Percentiles rank a stretch among this genome's conserved stretches.
phyloP scores from a whole-genome alignment of 345 rosid genomes.

The Gossypium raimondii region DNA sequence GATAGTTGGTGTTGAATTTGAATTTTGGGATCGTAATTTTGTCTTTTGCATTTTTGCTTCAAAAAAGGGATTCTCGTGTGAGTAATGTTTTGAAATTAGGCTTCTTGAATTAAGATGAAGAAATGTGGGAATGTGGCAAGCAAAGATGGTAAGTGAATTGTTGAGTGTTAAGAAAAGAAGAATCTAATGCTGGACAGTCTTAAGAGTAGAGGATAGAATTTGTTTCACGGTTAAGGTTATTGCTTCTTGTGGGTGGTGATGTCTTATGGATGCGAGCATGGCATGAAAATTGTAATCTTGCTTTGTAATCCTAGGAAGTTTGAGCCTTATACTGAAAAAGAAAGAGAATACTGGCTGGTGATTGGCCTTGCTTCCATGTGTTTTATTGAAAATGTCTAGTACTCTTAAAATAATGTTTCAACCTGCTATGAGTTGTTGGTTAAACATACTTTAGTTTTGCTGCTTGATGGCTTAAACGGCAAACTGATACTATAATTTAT shows the following conservation, averaged over 20 bases:
- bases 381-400: neutral
- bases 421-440: neutral
- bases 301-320: neutral
- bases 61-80: neutral
- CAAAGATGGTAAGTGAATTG: neutral
- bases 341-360: neutral
- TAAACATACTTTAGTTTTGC: neutral
- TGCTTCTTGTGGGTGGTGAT: neutral
- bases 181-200: neutral
- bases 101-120: neutral
- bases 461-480: neutral
- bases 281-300: neutral
- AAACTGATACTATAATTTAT: neutral
- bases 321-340: neutral
- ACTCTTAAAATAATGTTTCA: neutral
- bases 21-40: neutral
- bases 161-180: neutral
- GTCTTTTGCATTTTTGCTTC: neutral
- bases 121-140: neutral
- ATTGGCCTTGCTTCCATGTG: neutral
- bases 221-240: neutral
- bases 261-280: neutral
- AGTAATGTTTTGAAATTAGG: neutral
- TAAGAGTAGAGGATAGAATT: neutral
- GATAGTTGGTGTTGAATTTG: neutral